Conservation (phyloP, 768 basidiomycete species). For the Boletus rubescentipes region DNA sequence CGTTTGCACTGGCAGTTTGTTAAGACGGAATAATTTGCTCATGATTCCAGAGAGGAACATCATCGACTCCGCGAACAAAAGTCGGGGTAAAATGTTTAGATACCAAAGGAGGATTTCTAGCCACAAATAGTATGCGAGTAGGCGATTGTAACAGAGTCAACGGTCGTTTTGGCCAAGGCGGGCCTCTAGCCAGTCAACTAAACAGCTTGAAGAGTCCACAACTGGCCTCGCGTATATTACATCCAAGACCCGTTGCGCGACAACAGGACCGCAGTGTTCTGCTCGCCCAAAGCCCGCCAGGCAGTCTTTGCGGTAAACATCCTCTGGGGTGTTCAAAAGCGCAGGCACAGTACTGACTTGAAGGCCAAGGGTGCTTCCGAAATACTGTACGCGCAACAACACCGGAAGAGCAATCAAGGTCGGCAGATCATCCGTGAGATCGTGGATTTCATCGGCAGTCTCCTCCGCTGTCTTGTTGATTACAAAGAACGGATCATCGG, state of each 20-base stretch:
- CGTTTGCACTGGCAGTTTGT: not conserved
- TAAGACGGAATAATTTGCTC: not conserved
- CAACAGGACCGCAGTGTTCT: slow-evolving; percentile 64
- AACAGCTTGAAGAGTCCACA: slow-evolving; percentile 27
- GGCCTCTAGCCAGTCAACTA: slow-evolving; percentile 50
- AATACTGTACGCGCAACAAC: slow-evolving; percentile 49
- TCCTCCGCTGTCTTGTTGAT: slow-evolving; percentile 24
- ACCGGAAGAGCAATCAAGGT: slow-evolving; percentile 74
- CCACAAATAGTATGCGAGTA: not conserved
- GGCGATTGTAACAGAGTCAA: slow-evolving; percentile 12
- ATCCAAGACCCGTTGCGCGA: slow-evolving; percentile 58
- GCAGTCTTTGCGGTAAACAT: slow-evolving; percentile 65
- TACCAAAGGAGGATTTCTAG: not conserved
- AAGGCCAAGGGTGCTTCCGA: slow-evolving; percentile 1
- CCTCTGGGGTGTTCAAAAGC: slow-evolving; percentile 58
- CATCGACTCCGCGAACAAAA: too few relatives aligned
- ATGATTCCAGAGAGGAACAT: not conserved
- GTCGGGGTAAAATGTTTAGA: not conserved
- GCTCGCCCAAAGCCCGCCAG: slow-evolving; percentile 75
- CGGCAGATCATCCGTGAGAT: slow-evolving; percentile 62
- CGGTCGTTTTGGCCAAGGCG: slow-evolving; percentile 12
- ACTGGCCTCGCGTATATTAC: slow-evolving; percentile 38
- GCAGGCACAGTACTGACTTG: slow-evolving; percentile 41
- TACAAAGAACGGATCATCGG: slow-evolving; percentile 32
- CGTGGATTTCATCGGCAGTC: slow-evolving; percentile 43